A percentile compares a stretch with the other conserved stretches of the same genome.
phyloP scores from a whole-genome alignment of 116 monocot species.

The Dioscorea cayenensis region DNA sequence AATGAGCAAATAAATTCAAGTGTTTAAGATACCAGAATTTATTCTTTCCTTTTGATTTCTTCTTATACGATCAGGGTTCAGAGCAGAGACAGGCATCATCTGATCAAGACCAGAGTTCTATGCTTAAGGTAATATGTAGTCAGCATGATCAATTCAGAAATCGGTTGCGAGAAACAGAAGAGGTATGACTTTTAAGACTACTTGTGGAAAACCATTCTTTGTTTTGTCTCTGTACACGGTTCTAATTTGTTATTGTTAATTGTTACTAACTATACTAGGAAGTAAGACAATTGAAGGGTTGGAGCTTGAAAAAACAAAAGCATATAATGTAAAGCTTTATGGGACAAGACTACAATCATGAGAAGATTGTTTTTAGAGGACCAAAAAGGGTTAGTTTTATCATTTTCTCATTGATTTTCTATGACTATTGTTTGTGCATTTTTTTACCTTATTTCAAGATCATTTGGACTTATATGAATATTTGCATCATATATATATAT shows the following conservation, averaged over 20 bases:
- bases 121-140: conserved; percentile 98
- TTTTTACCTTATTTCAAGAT: neutral
- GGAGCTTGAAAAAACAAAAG: conserved; percentile 90
- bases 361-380: conserved; percentile 89
- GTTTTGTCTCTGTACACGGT: neutral
- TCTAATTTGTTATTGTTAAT: conserved; percentile 3
- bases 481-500: too few relatives aligned
- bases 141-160: conserved; percentile 88
- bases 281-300: conserved; percentile 78
- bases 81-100: conserved; percentile 55
- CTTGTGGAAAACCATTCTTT: neutral
- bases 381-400: conserved; percentile 47
- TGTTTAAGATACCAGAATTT: neutral
- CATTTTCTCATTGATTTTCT: neutral
- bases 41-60: neutral
- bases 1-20: neutral
- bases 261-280: conserved; percentile 41
- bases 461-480: conserved; percentile 1
- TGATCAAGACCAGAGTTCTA: conserved; percentile 96
- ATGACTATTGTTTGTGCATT: too few relatives aligned
- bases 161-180: conserved; percentile 91
- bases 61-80: conserved; percentile 37
- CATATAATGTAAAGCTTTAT: conserved; percentile 96
- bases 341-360: conserved; percentile 95
- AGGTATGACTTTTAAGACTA: conserved; percentile 39